These are phyloP conservation scores for Primulina eburnea DNA, from an alignment of 257 asterid species.

Conservation along the genomic window DNA sequence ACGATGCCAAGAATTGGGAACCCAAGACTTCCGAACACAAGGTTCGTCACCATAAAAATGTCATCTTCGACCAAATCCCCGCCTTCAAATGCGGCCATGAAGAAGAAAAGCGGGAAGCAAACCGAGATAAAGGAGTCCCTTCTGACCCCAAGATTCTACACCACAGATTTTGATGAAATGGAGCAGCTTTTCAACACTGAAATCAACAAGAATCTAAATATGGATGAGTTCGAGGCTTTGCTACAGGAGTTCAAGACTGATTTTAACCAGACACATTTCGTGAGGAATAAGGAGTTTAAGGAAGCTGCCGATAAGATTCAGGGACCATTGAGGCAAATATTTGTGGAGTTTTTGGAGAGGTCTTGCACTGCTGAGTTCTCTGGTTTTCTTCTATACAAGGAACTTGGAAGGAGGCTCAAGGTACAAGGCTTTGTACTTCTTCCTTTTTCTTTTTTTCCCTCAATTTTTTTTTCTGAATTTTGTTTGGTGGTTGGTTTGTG, in stretches of 20 bases:
- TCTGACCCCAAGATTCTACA: conserved; percentile 75
- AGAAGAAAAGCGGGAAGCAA: conserved; percentile 51
- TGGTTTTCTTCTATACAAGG: conserved; percentile 84
- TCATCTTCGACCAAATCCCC: conserved; percentile 49
- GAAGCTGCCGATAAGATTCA: conserved; percentile 85
- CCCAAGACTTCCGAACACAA: conserved; percentile 21
- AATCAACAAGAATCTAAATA: conserved; percentile 81
- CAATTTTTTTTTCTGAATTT: neutral
- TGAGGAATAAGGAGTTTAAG: conserved; percentile 84
- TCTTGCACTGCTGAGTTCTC: conserved; percentile 98
- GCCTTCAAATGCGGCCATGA: conserved; percentile 25
- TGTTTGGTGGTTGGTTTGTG: neutral
- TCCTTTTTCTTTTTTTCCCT: neutral
- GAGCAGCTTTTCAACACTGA: conserved; percentile 91
- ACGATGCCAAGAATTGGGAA: conserved; percentile 30
- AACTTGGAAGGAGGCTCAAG: conserved; percentile 94
- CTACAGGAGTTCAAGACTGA: conserved; percentile 98
- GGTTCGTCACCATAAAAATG: conserved; percentile 48
- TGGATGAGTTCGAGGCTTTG: conserved; percentile 78
- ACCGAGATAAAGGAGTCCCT: conserved; percentile 61
- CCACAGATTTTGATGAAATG: conserved; percentile 89
- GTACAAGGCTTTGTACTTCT: conserved; percentile 21
- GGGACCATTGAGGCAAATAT: conserved; percentile 75
- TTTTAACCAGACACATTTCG: conserved; percentile 91
- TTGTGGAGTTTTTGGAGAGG: conserved; percentile 90